A percentile compares a stretch with the other conserved stretches of the same genome.
Conservation (phyloP, 1,139 yeast genomes). For the Diutina siamensis region DNA sequence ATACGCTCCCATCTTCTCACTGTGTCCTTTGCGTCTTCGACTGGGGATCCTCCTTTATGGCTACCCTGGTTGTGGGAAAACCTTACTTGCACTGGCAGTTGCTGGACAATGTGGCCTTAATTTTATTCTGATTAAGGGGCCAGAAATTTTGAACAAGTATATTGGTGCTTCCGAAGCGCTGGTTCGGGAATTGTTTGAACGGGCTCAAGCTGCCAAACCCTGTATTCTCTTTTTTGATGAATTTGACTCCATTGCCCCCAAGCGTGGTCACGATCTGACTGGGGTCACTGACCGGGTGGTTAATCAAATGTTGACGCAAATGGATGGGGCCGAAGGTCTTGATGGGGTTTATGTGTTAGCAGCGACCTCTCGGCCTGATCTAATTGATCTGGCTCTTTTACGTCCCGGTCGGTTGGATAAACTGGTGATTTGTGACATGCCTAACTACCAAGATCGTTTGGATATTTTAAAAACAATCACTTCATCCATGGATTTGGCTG, state of each 20-base stretch:
- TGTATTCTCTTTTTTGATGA: conserved; percentile 93
- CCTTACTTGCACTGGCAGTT: conserved; percentile 84
- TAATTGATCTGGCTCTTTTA: conserved; percentile 86
- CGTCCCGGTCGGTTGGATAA: conserved; percentile 96
- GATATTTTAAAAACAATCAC: conserved; percentile 63
- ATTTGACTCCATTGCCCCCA: conserved; percentile 94
- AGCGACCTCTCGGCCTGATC: conserved; percentile 91
- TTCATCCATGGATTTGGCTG: conserved; percentile 37
- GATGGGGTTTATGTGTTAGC: conserved; percentile 96
- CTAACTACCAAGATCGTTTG: conserved; percentile 53
- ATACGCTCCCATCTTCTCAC: conserved; percentile 86
- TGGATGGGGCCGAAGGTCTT: conserved; percentile 98
- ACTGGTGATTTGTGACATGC: conserved; percentile 83
- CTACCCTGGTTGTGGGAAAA: conserved; percentile 97
- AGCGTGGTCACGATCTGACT: conserved; percentile 95
- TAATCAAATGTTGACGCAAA: conserved; percentile 91
- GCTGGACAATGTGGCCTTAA: conserved; percentile 92
- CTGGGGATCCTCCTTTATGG: conserved; percentile 90
- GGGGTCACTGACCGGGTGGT: conserved; percentile 98
- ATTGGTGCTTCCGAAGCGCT: conserved; percentile 97
- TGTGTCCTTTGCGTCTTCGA: conserved; percentile 75
- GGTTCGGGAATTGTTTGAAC: conserved; percentile 82
- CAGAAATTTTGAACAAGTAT: conserved; percentile 89
- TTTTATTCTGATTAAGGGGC: conserved; percentile 91
- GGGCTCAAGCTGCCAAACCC: conserved; percentile 92